Evolutionary conservation across 768 basidiomycete species (phyloP), one percentile per base, ranked within the genome.

Genomic region (Arthromyces matolae): DNA sequence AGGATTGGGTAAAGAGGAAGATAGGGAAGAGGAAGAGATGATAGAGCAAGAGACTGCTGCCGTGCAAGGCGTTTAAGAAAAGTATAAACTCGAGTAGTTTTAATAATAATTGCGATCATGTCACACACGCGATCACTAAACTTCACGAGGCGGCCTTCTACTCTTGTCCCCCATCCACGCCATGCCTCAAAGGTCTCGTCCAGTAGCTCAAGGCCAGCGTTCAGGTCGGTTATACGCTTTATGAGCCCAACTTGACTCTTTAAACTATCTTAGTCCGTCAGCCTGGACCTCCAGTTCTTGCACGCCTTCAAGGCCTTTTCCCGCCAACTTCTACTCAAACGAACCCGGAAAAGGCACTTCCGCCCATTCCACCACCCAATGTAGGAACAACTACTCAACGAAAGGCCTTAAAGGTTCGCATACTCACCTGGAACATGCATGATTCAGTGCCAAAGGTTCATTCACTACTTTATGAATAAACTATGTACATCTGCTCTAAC

Each of bases 371-470:
- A 20, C 45, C 14, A 1, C 23, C 36, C 14, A 52, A 45, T 13
- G 20, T 41, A 8, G 16, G 20, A 23, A 10, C 42, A 8, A 14
- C 19, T 4, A 33, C n/a, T 4, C 20, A 22, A 12, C 42, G 29
- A 9, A 60, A 50, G 28, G 43, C 42, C 28, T 68, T 89, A 36
- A 90, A 89, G 59, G 67, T 88, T 31, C 70, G 81, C 34, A 78
- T 89, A 38, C 42, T 89, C 27, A 85, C 84, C 29, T 91, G 88
- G 88, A 91, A 90, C 54, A 91, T 91, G 88, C 84, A 90, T 53
- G 86, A 89, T 53, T 83, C 83, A 0, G 59, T 89, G 5, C 88
- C 88, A 24, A 89, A 86, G 76, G 86, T 81, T 23, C 13, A 60
- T 51, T 14, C 14, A 25, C n/a, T 42, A 45, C 29, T 23, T 28